A percentile compares a stretch with the other conserved stretches of the same genome.
Conservation (phyloP, 2,329 filamentous ascomycete species). For the Paraphaeosphaeria sporulosa region DNA sequence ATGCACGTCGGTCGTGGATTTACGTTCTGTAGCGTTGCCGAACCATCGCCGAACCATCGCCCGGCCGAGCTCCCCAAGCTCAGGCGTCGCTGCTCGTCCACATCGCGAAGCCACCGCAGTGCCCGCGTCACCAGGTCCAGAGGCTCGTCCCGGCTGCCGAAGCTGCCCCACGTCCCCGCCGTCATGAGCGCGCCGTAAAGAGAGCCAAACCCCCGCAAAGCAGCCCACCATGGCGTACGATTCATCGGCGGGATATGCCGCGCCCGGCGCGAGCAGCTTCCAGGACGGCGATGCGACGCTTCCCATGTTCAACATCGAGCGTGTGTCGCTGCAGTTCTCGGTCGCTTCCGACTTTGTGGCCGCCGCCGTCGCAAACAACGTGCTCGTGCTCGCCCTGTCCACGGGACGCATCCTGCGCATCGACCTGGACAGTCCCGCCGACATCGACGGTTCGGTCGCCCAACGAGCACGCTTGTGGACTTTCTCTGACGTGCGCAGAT, state of each 20-base stretch:
- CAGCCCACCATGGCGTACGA: slow-evolving; percentile 70
- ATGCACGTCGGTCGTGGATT: no score
- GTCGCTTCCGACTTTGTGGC: slow-evolving; percentile 96
- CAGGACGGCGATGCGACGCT: slow-evolving; percentile 67
- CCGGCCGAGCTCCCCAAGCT: slow-evolving; percentile 5
- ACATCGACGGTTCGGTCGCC: slow-evolving; percentile 74
- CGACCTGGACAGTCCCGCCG: slow-evolving; percentile 89
- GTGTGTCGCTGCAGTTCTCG: slow-evolving; percentile 91
- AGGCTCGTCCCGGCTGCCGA: background rate
- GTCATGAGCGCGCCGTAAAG: background rate
- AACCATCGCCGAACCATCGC: slow-evolving; percentile 1
- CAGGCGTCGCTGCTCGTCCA: slow-evolving; percentile 11
- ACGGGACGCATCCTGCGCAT: slow-evolving; percentile 93
- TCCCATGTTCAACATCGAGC: slow-evolving; percentile 94
- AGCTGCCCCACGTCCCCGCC: background rate
- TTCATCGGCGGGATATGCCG: slow-evolving; percentile 74
- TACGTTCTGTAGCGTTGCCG: background rate
- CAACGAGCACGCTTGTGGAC: background rate
- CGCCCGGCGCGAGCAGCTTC: slow-evolving; percentile 69
- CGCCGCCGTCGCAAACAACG: slow-evolving; percentile 96
- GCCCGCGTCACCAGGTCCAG: background rate
- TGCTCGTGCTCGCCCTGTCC: slow-evolving; percentile 88
- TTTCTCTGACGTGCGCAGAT: slow-evolving; percentile 62
- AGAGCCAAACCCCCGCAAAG: background rate
- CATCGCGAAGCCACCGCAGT: background rate